Conservation (phyloP, 805 yeast genomes). For the Starmera caribaea region DNA sequence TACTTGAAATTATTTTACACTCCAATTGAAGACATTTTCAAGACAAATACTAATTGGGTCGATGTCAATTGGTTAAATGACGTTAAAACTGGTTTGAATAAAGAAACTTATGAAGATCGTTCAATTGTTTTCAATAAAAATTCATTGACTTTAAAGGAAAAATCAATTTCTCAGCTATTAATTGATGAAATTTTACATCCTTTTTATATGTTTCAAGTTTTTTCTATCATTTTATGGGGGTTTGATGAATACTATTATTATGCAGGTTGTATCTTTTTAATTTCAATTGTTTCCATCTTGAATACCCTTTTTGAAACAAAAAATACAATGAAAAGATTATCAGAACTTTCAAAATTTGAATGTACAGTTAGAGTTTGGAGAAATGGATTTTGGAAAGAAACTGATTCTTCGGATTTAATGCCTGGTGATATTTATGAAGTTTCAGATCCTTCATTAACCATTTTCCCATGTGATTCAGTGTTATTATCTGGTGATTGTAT, state of each 20-base stretch:
- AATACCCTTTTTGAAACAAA: constrained; percentile 85
- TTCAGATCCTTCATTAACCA: constrained; percentile 66
- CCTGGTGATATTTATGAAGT: constrained; percentile 96
- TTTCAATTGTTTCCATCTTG: constrained; percentile 69
- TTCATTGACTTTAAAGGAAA: constrained; percentile 66
- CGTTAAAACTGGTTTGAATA: constrained; percentile 58
- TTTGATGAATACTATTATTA: constrained; percentile 89
- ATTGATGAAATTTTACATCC: constrained; percentile 91
- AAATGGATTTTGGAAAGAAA: constrained; percentile 86
- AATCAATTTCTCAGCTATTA: constrained; percentile 52
- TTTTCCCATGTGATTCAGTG: constrained; percentile 85
- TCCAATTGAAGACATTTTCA: constrained; percentile 81
- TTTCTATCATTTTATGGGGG: constrained; percentile 86
- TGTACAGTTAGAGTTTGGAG: constrained; percentile 85
- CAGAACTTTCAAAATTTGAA: constrained; percentile 62
- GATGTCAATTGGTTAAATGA: constrained; percentile 68
- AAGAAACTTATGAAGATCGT: constrained; percentile 60
- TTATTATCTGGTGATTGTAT: constrained; percentile 88
- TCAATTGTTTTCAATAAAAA: constrained; percentile 69
- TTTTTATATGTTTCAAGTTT: constrained; percentile 88
- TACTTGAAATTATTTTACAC: constrained; percentile 76
- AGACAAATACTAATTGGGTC: constrained; percentile 79
- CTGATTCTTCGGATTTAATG: constrained; percentile 68
- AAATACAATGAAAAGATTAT: constrained; percentile 58
- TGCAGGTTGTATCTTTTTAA: constrained; percentile 84